phyloP scores from a whole-genome alignment of 106 monocot species.

The Dendrobium chrysotoxum region DNA sequence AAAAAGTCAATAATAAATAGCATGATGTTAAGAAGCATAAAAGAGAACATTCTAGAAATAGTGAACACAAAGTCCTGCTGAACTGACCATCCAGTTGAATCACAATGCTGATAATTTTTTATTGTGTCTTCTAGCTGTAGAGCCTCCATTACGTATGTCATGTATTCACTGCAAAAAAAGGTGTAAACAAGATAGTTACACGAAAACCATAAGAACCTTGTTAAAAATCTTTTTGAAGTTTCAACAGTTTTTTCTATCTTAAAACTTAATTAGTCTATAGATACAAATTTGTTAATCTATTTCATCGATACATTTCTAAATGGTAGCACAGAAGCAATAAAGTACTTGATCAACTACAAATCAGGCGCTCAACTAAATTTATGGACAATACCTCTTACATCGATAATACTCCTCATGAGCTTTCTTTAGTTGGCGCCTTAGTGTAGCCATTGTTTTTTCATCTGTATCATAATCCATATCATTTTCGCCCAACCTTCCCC shows the following conservation, averaged over 20 bases:
- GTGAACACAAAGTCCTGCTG: no score
- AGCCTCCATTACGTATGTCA: conserved; percentile 80
- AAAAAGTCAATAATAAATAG: no score
- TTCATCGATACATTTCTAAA: not conserved
- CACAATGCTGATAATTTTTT: conserved; percentile 75
- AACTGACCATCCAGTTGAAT: conserved; percentile 87
- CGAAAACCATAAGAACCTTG: no score
- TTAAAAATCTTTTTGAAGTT: not conserved
- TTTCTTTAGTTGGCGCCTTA: conserved; percentile 81
- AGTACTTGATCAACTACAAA: not conserved
- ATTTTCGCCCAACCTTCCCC: conserved; percentile 92
- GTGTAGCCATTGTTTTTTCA: conserved; percentile 89
- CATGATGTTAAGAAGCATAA: no score
- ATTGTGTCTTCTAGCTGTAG: conserved; percentile 91
- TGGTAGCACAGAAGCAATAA: not conserved
- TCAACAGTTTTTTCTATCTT: not conserved
- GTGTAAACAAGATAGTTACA: no score
- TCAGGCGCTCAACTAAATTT: not conserved
- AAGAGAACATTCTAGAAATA: no score
- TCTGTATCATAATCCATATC: conserved; percentile 99
- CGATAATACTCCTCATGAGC: conserved; percentile 93
- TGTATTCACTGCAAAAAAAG: conserved; percentile 71
- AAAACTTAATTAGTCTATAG: not conserved
- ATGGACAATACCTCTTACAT: conserved; percentile 59
- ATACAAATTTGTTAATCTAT: not conserved